phyloP scores from a whole-genome alignment of 306 rosid species.

The Vigna unguiculata region DNA sequence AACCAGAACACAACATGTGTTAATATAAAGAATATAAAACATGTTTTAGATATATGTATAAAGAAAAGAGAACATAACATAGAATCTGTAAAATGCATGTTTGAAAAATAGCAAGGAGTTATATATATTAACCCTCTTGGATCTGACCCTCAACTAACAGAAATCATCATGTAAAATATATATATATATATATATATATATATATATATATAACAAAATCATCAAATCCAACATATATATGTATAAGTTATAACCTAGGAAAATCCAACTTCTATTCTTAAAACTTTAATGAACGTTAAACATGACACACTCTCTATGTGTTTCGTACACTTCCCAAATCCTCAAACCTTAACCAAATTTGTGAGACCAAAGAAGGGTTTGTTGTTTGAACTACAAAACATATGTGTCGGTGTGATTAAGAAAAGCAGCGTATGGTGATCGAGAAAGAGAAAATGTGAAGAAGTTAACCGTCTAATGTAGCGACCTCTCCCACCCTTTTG shows the following conservation, averaged over 20 bases:
- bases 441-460: not conserved
- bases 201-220: not conserved
- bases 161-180: not conserved
- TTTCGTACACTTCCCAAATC: slow-evolving; percentile 34
- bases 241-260: not conserved
- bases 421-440: not conserved
- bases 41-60: not conserved
- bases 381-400: not conserved
- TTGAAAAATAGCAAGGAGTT: not conserved
- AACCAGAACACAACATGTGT: not conserved
- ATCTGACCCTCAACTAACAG: not conserved
- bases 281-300: too few relatives aligned
- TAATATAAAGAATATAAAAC: not conserved
- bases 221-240: not conserved
- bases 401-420: not conserved
- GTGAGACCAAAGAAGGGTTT: not conserved
- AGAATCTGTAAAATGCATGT: not conserved
- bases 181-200: too few relatives aligned
- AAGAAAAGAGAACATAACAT: not conserved
- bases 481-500: slow-evolving; percentile 61
- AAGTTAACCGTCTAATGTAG: slow-evolving; percentile 70
- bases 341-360: not conserved
- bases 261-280: not conserved
- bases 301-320: too few relatives aligned
- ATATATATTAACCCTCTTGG: not conserved